Base-by-base conservation (phyloP, 2,329 filamentous ascomycete species). In the Phialophora macrospora region DNA sequence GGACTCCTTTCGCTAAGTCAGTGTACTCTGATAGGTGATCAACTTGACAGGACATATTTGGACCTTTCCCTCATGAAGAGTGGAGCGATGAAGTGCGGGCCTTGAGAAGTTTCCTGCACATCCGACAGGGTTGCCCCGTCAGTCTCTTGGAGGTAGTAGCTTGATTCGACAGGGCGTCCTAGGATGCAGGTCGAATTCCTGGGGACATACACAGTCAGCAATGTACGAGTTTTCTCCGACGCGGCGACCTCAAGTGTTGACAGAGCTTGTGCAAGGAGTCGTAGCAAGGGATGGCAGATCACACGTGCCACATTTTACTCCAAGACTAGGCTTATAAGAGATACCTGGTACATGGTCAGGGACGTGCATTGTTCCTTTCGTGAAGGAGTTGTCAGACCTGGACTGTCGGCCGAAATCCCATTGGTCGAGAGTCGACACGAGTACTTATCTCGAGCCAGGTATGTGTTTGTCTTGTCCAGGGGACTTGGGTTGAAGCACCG, bases 221-320 rank as follows among this genome's bases (percentile, higher is more conserved):
- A 52, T 3, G 20, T 6, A 28, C 8, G 14, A 26, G 48, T 24
- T 8, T 52, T 52, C 48, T 52, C 48, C 48, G 14, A 52, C 6
- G 20, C 22, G 11, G 48, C 20, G 14, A 51, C 20, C 26, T n/a
- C n/a, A 5, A 44, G 38, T 44, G 17, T 44, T 17, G 38, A 17
- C 38, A 6, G 38, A n/a, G 20, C 9, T 14, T 14, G 20, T 52
- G 8, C 17, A 2, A 7, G 34, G 6, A 41, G 14, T 17, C 34
- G 34, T n/a, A 48, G 44, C 44, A 20, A 48, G 48, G 48, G 48
- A n/a, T 51, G 24, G 48, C 20, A 49, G 46, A n/a, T 49, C 46
- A 49, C 46, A 2, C 46, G 7, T 26, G 48, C 48, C 3, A 51
- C n/a, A 51, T 51, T 20, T 26, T 26, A 26, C 38, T 44, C 38